Evolutionary conservation across 164 flowering plant species (phyloP).

Genomic region (Aristolochia fimbriata): DNA sequence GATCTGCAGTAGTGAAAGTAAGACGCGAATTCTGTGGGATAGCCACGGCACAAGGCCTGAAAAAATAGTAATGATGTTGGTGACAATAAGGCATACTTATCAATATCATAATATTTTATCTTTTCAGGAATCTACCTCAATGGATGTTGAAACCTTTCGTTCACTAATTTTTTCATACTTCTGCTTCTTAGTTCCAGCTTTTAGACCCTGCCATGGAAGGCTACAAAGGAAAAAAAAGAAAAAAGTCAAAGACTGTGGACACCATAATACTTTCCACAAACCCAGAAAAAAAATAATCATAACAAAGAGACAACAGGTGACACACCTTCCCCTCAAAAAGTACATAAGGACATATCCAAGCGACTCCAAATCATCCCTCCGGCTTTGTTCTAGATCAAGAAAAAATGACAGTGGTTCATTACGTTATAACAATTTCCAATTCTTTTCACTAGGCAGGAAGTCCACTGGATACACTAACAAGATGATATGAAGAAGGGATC

Average conservation of each 20-base stretch:
- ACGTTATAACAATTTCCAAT: too few species aligned
- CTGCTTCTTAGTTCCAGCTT: slow-evolving; percentile 90
- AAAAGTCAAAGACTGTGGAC: background rate
- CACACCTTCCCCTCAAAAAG: slow-evolving; percentile 81
- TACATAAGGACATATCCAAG: slow-evolving; percentile 94
- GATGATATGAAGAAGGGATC: too few species aligned
- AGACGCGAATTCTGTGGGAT: slow-evolving; percentile 94
- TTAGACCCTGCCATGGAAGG: slow-evolving; percentile 97
- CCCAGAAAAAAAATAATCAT: background rate
- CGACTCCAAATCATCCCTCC: slow-evolving; percentile 92
- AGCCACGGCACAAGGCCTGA: slow-evolving; percentile 82
- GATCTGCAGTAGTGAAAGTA: slow-evolving; percentile 96
- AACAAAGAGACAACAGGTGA: background rate
- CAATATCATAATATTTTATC: background rate
- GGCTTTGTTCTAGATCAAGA: slow-evolving; percentile 61
- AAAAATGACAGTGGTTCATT: slow-evolving; percentile 3
- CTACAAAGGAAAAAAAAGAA: slow-evolving; percentile 18
- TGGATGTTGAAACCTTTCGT: slow-evolving; percentile 85
- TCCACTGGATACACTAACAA: too few species aligned
- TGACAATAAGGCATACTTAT: background rate
- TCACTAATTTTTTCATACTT: slow-evolving; percentile 95
- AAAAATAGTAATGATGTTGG: slow-evolving; percentile 2
- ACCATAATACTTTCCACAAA: background rate
- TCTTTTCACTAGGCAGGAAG: too few species aligned
- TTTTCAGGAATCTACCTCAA: slow-evolving; percentile 45